A percentile compares a stretch with the other conserved stretches of the same genome.
Conservation (phyloP, 805 yeast genomes). For the Teunomyces pallodes region DNA sequence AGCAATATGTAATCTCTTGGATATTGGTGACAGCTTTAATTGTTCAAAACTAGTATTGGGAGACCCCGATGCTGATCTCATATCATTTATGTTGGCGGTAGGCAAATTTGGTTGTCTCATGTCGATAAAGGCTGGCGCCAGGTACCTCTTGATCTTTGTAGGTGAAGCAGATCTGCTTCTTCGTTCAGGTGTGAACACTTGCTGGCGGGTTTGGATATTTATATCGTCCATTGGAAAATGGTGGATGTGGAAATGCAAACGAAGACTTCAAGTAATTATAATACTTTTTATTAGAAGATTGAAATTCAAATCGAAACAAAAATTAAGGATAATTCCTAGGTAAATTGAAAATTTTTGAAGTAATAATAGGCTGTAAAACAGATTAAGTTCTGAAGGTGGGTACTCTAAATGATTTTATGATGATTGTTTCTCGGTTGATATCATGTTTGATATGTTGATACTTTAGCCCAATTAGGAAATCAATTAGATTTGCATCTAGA, state of each 20-base stretch:
- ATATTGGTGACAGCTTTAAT: constrained; percentile 28
- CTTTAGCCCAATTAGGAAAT: neutral
- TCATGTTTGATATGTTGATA: neutral
- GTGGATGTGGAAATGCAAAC: too few species aligned
- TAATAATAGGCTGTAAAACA: neutral
- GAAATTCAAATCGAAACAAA: neutral
- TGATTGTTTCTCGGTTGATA: neutral
- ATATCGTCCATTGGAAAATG: constrained; percentile 8
- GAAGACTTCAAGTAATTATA: too few species aligned
- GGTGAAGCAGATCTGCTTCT: constrained; percentile 38
- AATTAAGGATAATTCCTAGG: neutral
- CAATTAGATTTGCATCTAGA: neutral
- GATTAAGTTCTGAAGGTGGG: neutral
- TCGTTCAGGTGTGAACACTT: constrained; percentile 11
- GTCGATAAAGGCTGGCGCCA: constrained; percentile 20
- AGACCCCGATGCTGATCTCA: constrained; percentile 18
- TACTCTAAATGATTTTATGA: neutral
- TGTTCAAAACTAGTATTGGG: constrained; percentile 14
- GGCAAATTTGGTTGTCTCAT: constrained; percentile 20
- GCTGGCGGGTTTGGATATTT: constrained; percentile 5
- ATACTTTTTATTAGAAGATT: too few species aligned
- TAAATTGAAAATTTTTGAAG: neutral
- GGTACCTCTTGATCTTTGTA: constrained; percentile 26
- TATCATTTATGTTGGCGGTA: constrained; percentile 19
- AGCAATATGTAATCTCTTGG: constrained; percentile 35